Evolutionary conservation across 768 basidiomycete species (phyloP).

Genomic region (Kwoniella dejecticola): DNA sequence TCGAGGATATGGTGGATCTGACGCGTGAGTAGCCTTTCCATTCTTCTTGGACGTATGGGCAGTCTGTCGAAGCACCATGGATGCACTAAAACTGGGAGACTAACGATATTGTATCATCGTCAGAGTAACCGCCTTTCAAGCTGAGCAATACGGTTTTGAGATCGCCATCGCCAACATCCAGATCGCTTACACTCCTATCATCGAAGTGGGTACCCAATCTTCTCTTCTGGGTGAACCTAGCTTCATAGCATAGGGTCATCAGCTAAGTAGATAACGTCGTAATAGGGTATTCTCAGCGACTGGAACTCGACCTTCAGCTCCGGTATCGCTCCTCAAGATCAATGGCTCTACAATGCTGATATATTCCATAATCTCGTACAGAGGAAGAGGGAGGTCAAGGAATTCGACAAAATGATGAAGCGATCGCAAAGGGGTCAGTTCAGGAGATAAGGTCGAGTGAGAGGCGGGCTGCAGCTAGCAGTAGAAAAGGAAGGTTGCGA

Average conservation of each 20-base stretch:
- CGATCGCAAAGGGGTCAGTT: not conserved
- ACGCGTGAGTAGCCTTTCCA: slow-evolving; percentile 35
- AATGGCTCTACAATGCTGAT: slow-evolving; percentile 33
- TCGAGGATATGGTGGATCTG: slow-evolving; percentile 22
- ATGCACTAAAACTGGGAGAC: no score
- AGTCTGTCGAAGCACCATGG: not conserved
- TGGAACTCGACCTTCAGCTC: slow-evolving; percentile 54
- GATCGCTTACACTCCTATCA: slow-evolving; percentile 57
- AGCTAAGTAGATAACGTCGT: not conserved
- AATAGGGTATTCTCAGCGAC: slow-evolving; percentile 50
- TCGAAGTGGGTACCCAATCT: slow-evolving; percentile 37
- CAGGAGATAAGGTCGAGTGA: no score
- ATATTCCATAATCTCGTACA: slow-evolving; percentile 28
- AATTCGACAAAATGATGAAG: slow-evolving; percentile 16
- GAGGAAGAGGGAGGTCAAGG: slow-evolving; percentile 21
- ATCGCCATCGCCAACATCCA: slow-evolving; percentile 56
- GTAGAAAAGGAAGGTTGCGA: not conserved
- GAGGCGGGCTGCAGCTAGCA: not conserved
- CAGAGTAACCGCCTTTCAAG: slow-evolving; percentile 52
- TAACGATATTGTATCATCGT: no score
- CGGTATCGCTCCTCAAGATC: slow-evolving; percentile 53
- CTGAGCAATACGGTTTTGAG: slow-evolving; percentile 52
- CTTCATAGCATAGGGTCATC: not conserved
- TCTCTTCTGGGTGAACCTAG: not conserved
- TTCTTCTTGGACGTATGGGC: slow-evolving; percentile 26